Percentiles rank a stretch among this genome's conserved stretches.
Conservation (phyloP, 1,139 yeast genomes). For the Suhomyces bokatorum region DNA sequence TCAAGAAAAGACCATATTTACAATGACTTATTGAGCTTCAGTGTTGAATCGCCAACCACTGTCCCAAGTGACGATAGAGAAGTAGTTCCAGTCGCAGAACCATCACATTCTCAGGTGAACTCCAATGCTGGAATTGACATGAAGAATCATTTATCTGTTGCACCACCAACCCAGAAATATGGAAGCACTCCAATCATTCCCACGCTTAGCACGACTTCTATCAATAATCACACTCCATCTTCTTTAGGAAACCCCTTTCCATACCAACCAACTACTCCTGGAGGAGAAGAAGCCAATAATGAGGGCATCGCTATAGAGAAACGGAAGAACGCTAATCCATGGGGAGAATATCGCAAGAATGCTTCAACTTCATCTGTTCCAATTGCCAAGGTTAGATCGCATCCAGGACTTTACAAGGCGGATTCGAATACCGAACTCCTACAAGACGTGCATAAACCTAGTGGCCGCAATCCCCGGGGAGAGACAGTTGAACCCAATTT, state of each 20-base stretch:
- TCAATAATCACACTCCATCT: not conserved
- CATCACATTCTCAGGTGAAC: not conserved
- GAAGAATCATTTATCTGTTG: not conserved
- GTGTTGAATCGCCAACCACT: not conserved
- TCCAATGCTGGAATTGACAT: not conserved
- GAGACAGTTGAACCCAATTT: conserved; percentile 23
- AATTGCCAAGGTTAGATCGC: conserved; percentile 8
- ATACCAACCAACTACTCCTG: conserved; percentile 5
- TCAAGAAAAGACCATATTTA: not conserved
- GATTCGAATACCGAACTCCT: not conserved
- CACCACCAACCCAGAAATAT: not conserved
- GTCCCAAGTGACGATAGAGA: not conserved
- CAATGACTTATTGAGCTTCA: not conserved
- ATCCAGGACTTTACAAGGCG: conserved; percentile 1
- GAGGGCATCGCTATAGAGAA: conserved; percentile 2
- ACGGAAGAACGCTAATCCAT: conserved; percentile 22
- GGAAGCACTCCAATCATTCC: conserved; percentile 4
- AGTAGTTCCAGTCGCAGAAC: not conserved
- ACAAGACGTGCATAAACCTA: not conserved
- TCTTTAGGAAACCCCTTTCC: conserved; percentile 8
- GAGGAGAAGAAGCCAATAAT: not conserved
- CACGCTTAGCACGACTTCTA: not conserved
- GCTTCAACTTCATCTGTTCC: conserved; percentile 6
- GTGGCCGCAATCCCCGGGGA: conserved; percentile 2
- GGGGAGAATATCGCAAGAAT: conserved; percentile 21